Evolutionary conservation across 2,329 filamentous ascomycete genomes (phyloP), one percentile per base, ranked within the genome.

Genomic region (Clarireedia sp.): DNA sequence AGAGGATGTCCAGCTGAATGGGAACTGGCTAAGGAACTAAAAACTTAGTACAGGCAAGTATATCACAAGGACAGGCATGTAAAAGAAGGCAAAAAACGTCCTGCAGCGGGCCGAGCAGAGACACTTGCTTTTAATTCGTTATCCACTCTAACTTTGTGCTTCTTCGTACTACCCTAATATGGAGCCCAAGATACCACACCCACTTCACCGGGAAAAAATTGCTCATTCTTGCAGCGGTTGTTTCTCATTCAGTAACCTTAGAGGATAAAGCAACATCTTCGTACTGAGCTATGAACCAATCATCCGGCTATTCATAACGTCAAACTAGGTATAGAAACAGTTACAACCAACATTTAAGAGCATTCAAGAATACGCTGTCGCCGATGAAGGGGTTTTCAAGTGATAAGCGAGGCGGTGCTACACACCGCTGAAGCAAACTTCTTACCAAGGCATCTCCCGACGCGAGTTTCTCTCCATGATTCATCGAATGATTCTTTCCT

Each of bases 21-120:
- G 45, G 46, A 50, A 50, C 16, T 19, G 6, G 33, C 16, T n/a
- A 17, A 53, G 23, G 2, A 12, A 21, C 23, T 26, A n/a, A 40
- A 26, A 9, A 23, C 9, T 33, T n/a, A 21, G 16, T 9, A 21
- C 3, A 9, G 48, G 21, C 21, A 50, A 24, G 21, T 24, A 9
- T 12, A 38, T 51, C 19, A 16, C 38, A 19, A 23, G 16, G 16
- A 29, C 44, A 23, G 48, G 5, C 37, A 21, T 53, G 37, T 29
- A 46, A 23, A 41, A 48, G 53, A 41, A 54, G 56, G 55, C 52
- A 48, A 56, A 57, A 62, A 57, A 57, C 60, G 57, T 63, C 60
- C 61, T 65, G 64, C 63, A 66, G 60, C 64, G 64, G 64, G 57
- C 64, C 64, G 64, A 64, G 55, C 59, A 63, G 62, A 52, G 41